Evolutionary conservation across 1,139 yeast genomes (phyloP).

Genomic region (Saccharomyces hybrid): DNA sequence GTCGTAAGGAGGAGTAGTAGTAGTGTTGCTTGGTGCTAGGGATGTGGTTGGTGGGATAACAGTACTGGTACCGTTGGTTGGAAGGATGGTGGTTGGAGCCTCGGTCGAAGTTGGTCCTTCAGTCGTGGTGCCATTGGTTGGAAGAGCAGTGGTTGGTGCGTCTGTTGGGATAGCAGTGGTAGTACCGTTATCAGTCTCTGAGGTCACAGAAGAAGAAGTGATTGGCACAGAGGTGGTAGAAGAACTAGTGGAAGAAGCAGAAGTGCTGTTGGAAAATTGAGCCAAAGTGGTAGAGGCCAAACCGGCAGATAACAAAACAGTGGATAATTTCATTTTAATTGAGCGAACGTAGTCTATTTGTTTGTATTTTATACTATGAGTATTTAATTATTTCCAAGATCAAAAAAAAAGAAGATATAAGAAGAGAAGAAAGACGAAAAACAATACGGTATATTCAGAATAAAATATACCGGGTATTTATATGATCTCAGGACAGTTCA

Average conservation of each 20-base stretch:
- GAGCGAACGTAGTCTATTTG: neutral
- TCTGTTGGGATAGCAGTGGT: neutral
- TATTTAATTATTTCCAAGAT: neutral
- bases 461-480: neutral
- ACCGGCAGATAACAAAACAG: constrained; percentile 5
- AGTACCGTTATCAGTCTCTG: constrained; percentile 3
- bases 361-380: neutral
- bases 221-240: neutral
- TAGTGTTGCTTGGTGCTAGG: constrained; percentile 2
- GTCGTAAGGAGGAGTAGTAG: neutral
- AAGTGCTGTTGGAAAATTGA: constrained; percentile 2
- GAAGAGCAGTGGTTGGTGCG: constrained; percentile 1
- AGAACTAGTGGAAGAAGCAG: constrained; percentile 3
- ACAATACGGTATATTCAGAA: neutral
- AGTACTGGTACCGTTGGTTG: constrained; percentile 6
- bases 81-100: neutral
- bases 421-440: neutral
- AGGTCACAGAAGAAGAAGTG: constrained; percentile 1
- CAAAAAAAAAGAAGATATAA: neutral
- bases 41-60: neutral
- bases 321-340: constrained; percentile 10
- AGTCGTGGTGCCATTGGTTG: neutral
- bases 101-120: constrained; percentile 4
- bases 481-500: neutral
- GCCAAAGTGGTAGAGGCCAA: constrained; percentile 10